Evolutionary conservation across 768 basidiomycete species (phyloP).

Genomic region (Saitozyma podzolica): DNA sequence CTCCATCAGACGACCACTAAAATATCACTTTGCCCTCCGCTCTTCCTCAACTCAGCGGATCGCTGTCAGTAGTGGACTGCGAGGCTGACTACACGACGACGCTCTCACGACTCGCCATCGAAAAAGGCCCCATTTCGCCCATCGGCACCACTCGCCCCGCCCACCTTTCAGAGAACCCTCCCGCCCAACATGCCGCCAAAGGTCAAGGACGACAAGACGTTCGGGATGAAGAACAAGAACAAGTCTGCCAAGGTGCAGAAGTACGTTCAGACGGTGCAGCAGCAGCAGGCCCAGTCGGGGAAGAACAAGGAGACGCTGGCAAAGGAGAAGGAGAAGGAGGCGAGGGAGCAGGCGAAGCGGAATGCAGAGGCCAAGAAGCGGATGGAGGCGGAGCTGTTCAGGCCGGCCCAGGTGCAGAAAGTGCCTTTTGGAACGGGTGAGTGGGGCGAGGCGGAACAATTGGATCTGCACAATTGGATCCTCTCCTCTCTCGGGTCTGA

Average conservation of each 20-base stretch:
- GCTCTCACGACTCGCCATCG: no score
- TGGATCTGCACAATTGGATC: not conserved
- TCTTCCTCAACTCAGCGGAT: no score
- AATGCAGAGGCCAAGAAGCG: slow-evolving; percentile 49
- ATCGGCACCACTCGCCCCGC: not conserved
- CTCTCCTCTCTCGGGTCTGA: no score
- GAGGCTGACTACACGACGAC: no score
- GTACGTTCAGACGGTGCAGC: slow-evolving; percentile 74
- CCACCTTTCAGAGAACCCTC: not conserved
- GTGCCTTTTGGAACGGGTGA: slow-evolving; percentile 79
- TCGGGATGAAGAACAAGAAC: slow-evolving; percentile 56
- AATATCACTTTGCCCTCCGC: no score
- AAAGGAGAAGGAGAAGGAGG: slow-evolving; percentile 76
- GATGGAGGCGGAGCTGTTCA: slow-evolving; percentile 79
- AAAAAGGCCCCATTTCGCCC: no score
- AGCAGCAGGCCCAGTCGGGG: slow-evolving; percentile 70
- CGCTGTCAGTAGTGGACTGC: no score
- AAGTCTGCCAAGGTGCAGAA: slow-evolving; percentile 91
- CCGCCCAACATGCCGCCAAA: slow-evolving; percentile 45
- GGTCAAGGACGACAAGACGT: slow-evolving; percentile 52
- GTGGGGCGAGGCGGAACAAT: slow-evolving; percentile 16
- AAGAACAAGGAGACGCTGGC: slow-evolving; percentile 76
- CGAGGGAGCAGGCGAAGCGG: slow-evolving; percentile 44
- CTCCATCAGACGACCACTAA: no score
- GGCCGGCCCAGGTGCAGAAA: slow-evolving; percentile 56